phyloP scores from a whole-genome alignment of 2,329 filamentous ascomycete genomes.

The Cercospora berteroae region DNA sequence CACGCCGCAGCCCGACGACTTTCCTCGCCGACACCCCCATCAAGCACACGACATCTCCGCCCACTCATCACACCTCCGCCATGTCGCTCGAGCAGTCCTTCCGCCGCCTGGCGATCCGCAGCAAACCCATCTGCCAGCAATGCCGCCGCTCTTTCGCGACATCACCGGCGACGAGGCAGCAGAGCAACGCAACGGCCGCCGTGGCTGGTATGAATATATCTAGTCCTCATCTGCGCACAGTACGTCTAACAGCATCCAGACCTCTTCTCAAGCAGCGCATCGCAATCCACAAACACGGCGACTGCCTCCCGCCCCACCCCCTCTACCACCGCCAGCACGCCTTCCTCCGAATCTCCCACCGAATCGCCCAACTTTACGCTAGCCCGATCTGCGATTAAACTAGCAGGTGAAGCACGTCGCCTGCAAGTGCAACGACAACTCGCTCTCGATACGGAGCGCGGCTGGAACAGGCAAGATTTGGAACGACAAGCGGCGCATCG shows the following conservation, averaged over 20 bases:
- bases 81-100: conserved; percentile 36
- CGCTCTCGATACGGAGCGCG: conserved; percentile 27
- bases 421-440: conserved; percentile 15
- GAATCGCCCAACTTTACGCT: not conserved
- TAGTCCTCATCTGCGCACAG: not conserved
- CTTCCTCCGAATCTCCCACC: not conserved
- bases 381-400: not conserved
- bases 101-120: conserved; percentile 28
- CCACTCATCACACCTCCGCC: not conserved
- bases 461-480: conserved; percentile 48
- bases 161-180: conserved; percentile 21
- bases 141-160: conserved; percentile 31
- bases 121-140: conserved; percentile 30
- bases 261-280: not conserved
- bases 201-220: conserved; percentile 25
- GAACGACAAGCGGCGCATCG: conserved; percentile 62
- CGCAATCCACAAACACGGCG: not conserved
- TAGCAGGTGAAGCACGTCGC: conserved; percentile 1
- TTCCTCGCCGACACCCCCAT: not conserved
- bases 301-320: not conserved
- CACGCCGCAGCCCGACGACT: not conserved
- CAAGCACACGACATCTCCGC: not conserved
- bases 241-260: not conserved
- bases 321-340: not conserved
- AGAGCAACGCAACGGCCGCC: conserved; percentile 29